Evolutionary conservation across 2,329 filamentous ascomycete genomes (phyloP).

Genomic region (Xylaria sp.): DNA sequence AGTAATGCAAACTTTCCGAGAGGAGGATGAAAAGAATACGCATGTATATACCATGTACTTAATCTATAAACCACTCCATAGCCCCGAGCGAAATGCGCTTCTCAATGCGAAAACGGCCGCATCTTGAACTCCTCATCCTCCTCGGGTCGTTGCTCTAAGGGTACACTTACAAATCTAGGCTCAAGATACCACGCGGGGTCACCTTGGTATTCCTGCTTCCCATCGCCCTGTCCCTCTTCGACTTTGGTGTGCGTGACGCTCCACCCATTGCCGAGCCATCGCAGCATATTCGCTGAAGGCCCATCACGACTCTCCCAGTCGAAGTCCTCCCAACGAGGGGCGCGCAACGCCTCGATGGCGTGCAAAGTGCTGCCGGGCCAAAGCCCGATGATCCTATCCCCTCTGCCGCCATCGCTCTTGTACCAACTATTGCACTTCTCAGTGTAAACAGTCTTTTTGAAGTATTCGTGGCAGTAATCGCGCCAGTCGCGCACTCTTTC

Average conservation of each 20-base stretch:
- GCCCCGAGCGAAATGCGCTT: not conserved
- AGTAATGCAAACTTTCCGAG: no score
- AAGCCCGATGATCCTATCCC: conserved; percentile 55
- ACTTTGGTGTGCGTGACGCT: conserved; percentile 53
- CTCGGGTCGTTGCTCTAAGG: conserved; percentile 44
- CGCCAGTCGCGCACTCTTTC: conserved; percentile 60
- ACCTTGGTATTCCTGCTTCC: conserved; percentile 40
- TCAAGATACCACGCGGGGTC: conserved; percentile 51
- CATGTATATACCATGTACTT: not conserved
- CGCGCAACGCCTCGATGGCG: conserved; percentile 55
- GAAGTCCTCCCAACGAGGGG: conserved; percentile 61
- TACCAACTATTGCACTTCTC: conserved; percentile 66
- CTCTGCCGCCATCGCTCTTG: conserved; percentile 56
- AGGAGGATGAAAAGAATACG: no score
- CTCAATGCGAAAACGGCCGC: conserved; percentile 49
- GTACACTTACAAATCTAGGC: conserved; percentile 45
- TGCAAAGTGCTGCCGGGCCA: conserved; percentile 61
- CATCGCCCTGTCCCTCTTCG: conserved; percentile 31
- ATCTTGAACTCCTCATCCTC: conserved; percentile 46
- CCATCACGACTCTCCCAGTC: conserved; percentile 50
- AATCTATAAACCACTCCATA: not conserved
- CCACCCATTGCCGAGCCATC: conserved; percentile 58
- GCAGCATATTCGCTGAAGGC: conserved; percentile 48
- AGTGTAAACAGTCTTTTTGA: conserved; percentile 60
- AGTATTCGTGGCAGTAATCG: conserved; percentile 59